phyloP scores from a whole-genome alignment of 257 asterid species.

The Solanum chiquidenum region DNA sequence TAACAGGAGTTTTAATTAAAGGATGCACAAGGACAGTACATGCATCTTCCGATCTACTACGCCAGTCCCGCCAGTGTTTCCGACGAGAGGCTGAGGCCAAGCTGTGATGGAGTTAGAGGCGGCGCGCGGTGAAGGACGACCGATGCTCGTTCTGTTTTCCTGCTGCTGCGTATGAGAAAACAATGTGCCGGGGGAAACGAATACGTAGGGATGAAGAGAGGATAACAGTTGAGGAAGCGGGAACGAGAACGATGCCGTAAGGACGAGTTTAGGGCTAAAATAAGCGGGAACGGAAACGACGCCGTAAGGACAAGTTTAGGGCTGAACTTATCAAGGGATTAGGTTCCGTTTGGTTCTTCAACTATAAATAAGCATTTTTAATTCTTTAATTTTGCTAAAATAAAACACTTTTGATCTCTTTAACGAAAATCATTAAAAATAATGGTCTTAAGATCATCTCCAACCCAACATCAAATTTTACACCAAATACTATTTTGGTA shows the following conservation, averaged over 20 bases:
- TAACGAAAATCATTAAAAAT: no score
- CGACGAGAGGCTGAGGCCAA: background rate
- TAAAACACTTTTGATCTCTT: background rate
- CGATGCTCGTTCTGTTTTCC: background rate
- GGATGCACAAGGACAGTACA: background rate
- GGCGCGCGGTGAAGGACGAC: background rate
- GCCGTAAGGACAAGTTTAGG: background rate
- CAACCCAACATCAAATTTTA: no score
- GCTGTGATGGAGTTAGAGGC: background rate
- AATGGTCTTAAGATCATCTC: no score
- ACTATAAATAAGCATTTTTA: no score
- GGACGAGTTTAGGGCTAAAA: background rate
- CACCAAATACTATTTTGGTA: no score
- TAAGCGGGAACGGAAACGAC: background rate
- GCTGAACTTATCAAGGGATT: background rate
- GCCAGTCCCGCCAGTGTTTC: background rate
- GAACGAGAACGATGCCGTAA: background rate
- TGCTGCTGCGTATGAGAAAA: background rate
- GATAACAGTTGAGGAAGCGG: background rate
- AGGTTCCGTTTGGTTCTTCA: no score
- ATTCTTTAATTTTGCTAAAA: no score
- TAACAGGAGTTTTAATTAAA: background rate
- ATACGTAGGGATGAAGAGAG: background rate
- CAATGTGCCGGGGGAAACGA: background rate
- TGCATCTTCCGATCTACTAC: background rate